These are phyloP conservation scores for Mortierella sp. DNA, from an alignment of 371 early-diverging fungal species.

Conservation along the genomic window DNA sequence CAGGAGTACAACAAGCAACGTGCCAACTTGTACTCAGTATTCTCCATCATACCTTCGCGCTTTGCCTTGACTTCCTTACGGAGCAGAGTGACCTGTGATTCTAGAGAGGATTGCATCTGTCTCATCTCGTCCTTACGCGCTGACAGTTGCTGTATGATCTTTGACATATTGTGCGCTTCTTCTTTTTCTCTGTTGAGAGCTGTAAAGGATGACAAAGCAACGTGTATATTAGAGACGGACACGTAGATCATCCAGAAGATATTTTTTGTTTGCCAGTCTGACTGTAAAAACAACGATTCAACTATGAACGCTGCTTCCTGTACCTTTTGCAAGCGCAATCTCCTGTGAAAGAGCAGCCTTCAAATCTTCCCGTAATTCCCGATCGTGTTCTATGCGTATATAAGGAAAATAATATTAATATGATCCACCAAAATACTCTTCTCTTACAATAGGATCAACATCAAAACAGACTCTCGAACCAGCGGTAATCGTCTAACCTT, in stretches of 20 bases:
- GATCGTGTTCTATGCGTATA: constrained; percentile 14
- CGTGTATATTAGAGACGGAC: too few species aligned
- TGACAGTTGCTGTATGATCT: constrained; percentile 24
- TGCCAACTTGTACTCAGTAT: not conserved
- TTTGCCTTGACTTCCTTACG: constrained; percentile 46
- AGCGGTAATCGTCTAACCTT: constrained; percentile 6
- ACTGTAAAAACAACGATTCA: not conserved
- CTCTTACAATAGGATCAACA: not conserved
- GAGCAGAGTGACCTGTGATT: constrained; percentile 26
- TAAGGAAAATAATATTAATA: not conserved
- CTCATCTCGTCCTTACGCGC: constrained; percentile 29
- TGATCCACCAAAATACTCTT: not conserved
- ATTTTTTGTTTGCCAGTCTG: too few species aligned
- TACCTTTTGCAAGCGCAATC: constrained; percentile 27
- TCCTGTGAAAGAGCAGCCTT: constrained; percentile 28
- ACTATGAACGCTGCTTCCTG: too few species aligned
- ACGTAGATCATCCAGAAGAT: too few species aligned
- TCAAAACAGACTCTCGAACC: not conserved
- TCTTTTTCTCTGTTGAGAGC: constrained; percentile 48
- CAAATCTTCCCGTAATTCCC: constrained; percentile 29
- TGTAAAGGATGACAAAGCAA: too few species aligned
- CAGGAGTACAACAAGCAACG: not conserved
- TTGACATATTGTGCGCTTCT: constrained; percentile 29
- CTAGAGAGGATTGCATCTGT: constrained; percentile 11
- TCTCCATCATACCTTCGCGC: constrained; percentile 37